Base-by-base conservation (phyloP, 2,329 filamentous ascomycete species). In the Huntiella abstrusa region DNA sequence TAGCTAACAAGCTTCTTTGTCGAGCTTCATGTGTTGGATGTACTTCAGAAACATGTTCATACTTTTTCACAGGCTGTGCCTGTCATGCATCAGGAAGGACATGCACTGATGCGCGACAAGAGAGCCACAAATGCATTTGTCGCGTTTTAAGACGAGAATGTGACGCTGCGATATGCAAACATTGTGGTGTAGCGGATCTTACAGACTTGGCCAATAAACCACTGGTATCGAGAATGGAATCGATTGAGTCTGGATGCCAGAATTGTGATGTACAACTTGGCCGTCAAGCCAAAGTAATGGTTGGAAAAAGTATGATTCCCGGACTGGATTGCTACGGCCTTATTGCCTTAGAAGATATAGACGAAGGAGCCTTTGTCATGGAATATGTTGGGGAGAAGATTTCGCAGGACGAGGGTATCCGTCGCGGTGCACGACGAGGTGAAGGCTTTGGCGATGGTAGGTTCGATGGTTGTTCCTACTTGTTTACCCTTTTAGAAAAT, bases 381-480 rank as follows among this genome's bases (percentile, higher is more conserved):
- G 84, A 91, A 58, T 91, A 91, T 57, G 75, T 76, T 2, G 84
- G 84, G 41, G 84, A 91, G 58, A 66, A 85, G 8, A 78, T 88
- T 48, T 77, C 73, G 4, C 70, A 73, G 35, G 69, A 76, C 41
- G 82, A 87, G 57, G 75, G 75, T 3, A 73, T 83, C 17, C 71
- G 81, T 3, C 70, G 82, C 34, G 77, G 79, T 49, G 72, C 73
- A 6, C 60, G 71, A 2, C 69, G 72, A 2, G 72, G 72, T 32
- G 69, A 75, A 46, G 70, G 73, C 5, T 77, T 77, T 47, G 43
- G 48, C 11, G 70, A 80, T 46, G 43, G 41, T 8, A 68, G 72
- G 47, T 62, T 68, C 39, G 70, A 72, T 16, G 72, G 73, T 53
- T 70, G 75, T 4, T 79, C 75, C n/a, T 84, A 76, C 48, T 64